These are phyloP conservation scores for Boletus insuetus DNA, from an alignment of 768 basidiomycete species.

Conservation along the genomic window DNA sequence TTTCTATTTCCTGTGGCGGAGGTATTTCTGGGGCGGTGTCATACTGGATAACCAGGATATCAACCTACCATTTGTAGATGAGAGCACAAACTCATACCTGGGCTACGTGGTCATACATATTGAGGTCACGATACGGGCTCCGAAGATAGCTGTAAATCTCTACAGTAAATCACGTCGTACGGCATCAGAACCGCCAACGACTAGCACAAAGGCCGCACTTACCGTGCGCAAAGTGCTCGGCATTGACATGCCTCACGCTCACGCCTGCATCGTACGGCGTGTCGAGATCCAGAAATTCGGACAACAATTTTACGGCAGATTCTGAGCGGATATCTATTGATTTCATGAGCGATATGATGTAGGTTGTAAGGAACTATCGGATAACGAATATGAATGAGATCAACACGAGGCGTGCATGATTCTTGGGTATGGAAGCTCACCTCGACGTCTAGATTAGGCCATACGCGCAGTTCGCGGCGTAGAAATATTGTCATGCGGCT, in stretches of 20 bases:
- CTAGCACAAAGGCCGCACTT: slow-evolving; percentile 20
- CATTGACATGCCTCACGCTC: slow-evolving; percentile 58
- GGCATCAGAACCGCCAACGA: background rate
- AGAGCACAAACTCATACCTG: slow-evolving; percentile 52
- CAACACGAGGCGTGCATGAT: background rate
- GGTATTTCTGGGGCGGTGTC: slow-evolving; percentile 46
- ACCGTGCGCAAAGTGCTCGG: slow-evolving; percentile 96
- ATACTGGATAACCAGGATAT: slow-evolving; percentile 44
- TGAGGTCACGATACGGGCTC: slow-evolving; percentile 84
- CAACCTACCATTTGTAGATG: slow-evolving; percentile 1
- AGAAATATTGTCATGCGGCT: slow-evolving; percentile 78
- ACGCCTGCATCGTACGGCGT: slow-evolving; percentile 52
- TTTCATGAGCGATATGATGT: slow-evolving; percentile 88
- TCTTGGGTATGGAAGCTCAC: slow-evolving; percentile 37
- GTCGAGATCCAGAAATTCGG: slow-evolving; percentile 88
- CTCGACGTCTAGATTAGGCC: slow-evolving; percentile 89
- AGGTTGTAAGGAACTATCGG: slow-evolving; percentile 79
- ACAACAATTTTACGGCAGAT: slow-evolving; percentile 76
- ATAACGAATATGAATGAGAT: slow-evolving; percentile 13
- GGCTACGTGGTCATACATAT: slow-evolving; percentile 74
- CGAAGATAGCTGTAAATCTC: slow-evolving; percentile 89
- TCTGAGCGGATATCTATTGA: slow-evolving; percentile 90
- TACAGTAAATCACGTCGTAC: slow-evolving; percentile 25
- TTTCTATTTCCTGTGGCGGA: slow-evolving; percentile 31
- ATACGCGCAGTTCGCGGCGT: slow-evolving; percentile 82